Conservation (phyloP, 129 eudicot genomes). For the carrot (Daucus carota) region DH1_v3.0 NC_030381.2:19369001-19369500, state of each 20-base stretch:
- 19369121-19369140: constrained; percentile 14
- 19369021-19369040: constrained; percentile 72
- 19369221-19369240: constrained; percentile 8
- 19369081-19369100: constrained; percentile 17
- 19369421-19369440: neutral
- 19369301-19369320: constrained; percentile 34
- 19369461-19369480: no score
- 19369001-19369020: constrained; percentile 76
- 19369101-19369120: constrained; percentile 12
- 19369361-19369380: constrained; percentile 41
- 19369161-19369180: constrained; percentile 34
- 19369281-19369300: constrained; percentile 22
- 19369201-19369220: constrained; percentile 34
- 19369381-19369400: constrained; percentile 38
- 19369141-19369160: constrained; percentile 27
- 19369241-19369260: constrained; percentile 13
- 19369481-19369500: no score
- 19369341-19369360: constrained; percentile 27
- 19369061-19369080: constrained; percentile 26
- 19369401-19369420: neutral
- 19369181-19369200: constrained; percentile 46
- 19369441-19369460: no score
- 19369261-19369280: constrained; percentile 22
- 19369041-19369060: constrained; percentile 68
- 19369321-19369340: constrained; percentile 49